phyloP scores from a whole-genome alignment of 352 stramenopile species.

The Saprolegnia diclina region DNA sequence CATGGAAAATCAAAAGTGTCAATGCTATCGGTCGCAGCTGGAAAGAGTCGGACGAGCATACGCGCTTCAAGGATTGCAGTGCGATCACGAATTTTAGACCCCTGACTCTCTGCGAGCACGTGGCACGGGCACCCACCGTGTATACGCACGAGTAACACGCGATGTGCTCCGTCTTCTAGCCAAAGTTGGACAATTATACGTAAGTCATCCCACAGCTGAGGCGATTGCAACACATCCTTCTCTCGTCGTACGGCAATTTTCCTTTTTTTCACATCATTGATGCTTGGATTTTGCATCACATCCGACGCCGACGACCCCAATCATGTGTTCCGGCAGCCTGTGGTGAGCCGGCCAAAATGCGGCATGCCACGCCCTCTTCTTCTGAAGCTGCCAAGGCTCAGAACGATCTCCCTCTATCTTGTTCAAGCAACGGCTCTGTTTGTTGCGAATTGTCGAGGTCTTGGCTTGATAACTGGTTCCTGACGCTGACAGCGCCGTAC shows the following conservation, averaged over 20 bases:
- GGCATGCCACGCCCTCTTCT: too few relatives aligned
- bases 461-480: neutral
- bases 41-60: neutral
- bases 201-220: neutral
- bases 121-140: neutral
- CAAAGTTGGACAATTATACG: neutral
- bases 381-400: too few relatives aligned
- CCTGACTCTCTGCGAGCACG: neutral
- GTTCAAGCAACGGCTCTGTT: neutral
- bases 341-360: too few relatives aligned
- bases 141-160: neutral
- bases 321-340: too few relatives aligned
- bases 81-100: neutral
- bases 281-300: too few relatives aligned
- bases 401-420: too few relatives aligned
- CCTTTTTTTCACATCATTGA: too few relatives aligned
- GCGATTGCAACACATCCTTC: too few relatives aligned
- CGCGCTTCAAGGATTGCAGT: neutral
- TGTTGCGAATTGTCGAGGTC: neutral
- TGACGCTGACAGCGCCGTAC: neutral
- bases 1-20: neutral
- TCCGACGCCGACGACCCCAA: too few relatives aligned
- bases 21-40: neutral
- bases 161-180: neutral
- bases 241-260: too few relatives aligned